These are phyloP conservation scores for Xenoacremonium recifei DNA, from an alignment of 2,329 filamentous ascomycete genomes.

Conservation along the genomic window DNA sequence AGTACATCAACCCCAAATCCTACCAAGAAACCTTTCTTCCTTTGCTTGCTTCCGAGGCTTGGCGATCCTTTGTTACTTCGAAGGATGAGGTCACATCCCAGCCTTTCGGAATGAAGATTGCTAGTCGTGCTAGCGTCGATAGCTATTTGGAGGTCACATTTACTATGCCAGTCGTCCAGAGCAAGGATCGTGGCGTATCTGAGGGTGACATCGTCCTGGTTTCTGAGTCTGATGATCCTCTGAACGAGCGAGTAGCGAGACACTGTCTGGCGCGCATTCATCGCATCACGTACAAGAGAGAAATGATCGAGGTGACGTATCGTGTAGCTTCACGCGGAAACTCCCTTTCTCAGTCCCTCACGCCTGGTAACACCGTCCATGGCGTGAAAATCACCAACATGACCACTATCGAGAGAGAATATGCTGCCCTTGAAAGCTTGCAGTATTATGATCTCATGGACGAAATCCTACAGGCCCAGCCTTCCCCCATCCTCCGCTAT, in stretches of 20 bases:
- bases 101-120: conserved; percentile 82
- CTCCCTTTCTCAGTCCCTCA: conserved; percentile 60
- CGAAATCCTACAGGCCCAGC: conserved; percentile 85
- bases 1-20: conserved; percentile 71
- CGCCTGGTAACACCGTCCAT: conserved; percentile 67
- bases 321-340: conserved; percentile 70
- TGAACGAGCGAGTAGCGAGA: conserved; percentile 61
- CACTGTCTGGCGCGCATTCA: conserved; percentile 87
- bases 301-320: conserved; percentile 79
- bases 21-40: conserved; percentile 92
- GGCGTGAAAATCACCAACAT: conserved; percentile 88
- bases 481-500: conserved; percentile 84
- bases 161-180: conserved; percentile 67
- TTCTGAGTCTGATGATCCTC: conserved; percentile 70
- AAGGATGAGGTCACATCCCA: conserved; percentile 83
- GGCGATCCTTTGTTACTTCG: conserved; percentile 88
- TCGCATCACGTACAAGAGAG: conserved; percentile 77
- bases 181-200: conserved; percentile 68
- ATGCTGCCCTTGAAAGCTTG: conserved; percentile 83
- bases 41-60: conserved; percentile 87
- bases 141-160: conserved; percentile 90
- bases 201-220: conserved; percentile 90
- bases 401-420: conserved; percentile 93
- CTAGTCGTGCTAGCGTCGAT: conserved; percentile 86
- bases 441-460: conserved; percentile 96